Base-by-base conservation (phyloP, 2,329 filamentous ascomycete species). In the Thelonectria olida region DNA sequence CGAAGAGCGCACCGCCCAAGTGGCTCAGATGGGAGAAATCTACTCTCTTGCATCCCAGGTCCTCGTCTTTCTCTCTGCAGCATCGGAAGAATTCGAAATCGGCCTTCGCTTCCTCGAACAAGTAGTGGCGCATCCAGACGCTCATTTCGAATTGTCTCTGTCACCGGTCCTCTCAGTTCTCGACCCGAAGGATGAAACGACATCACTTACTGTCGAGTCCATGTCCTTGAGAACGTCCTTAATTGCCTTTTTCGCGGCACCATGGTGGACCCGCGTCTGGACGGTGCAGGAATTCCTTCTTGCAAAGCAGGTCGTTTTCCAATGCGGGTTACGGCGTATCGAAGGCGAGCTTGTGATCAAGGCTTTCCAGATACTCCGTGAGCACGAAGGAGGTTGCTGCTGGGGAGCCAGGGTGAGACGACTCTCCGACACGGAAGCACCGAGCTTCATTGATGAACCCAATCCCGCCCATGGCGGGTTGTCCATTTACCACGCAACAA, bases 231-330 rank as follows among this genome's bases (percentile, higher is more conserved):
- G 56, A 52, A 50, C 59, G 7, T 63, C 59, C 1, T n/a, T 59
- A 4, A 48, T 62, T 17, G 51, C 42, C 15, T 54, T 62, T 13
- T 59, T 62, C 20, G 54, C 55, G 3, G 36, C 42, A 3, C 59
- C 59, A 39, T 62, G 56, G 60, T 62, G 56, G 60, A 62, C 56
- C 2, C 39, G 60, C 5, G 55, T 62, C 17, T 62, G 55, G 55
- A 62, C 60, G 6, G 60, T 62, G 7, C 55, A 59, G 17, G 60
- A 55, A 36, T 62, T 27, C 36, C 31, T 41, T 17, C 22, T 60
- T 8, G 50, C 55, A 4, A 22, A 25, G 10, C 27, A 36, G 5
- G 55, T 55, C 20, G 31, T 54, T 8, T 62, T 62, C 20, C 50
- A 60, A 15, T 62, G 60, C n/a, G 60, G 55, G 22, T 20, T 34